These are phyloP conservation scores for Pogostemon cablin DNA, from an alignment of 257 asterid genomes.

Conservation along the genomic window DNA sequence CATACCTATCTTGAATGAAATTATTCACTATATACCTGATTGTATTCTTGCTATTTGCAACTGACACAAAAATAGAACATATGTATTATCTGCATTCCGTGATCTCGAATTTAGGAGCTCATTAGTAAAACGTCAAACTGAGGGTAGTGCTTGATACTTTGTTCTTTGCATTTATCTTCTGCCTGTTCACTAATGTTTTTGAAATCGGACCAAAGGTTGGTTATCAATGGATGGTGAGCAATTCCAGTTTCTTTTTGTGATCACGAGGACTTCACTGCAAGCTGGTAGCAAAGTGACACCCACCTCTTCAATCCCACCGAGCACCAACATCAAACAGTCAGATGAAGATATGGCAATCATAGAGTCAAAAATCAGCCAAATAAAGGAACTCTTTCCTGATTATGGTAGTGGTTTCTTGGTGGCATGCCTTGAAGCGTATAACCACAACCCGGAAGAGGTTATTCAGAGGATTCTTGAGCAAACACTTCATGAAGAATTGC, in stretches of 20 bases:
- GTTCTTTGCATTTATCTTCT: conserved; percentile 4
- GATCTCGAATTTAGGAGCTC: conserved; percentile 11
- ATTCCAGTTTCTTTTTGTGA: conserved; percentile 56
- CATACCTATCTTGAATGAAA: conserved; percentile 6
- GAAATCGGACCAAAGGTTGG: conserved; percentile 68
- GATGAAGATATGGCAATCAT: conserved; percentile 78
- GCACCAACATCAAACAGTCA: conserved; percentile 36
- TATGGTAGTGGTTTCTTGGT: conserved; percentile 85
- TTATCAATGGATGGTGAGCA: conserved; percentile 77
- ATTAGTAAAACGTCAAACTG: neutral
- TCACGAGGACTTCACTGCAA: conserved; percentile 49
- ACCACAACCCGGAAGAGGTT: conserved; percentile 87
- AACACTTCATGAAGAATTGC: conserved; percentile 84
- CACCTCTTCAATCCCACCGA: conserved; percentile 33
- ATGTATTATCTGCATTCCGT: neutral
- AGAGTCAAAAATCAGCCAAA: conserved; percentile 93
- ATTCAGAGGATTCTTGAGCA: conserved; percentile 94
- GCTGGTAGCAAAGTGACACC: conserved; percentile 34
- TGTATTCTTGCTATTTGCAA: neutral
- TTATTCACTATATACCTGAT: neutral
- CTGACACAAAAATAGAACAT: neutral
- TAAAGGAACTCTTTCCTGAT: conserved; percentile 87
- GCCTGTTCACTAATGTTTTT: conserved; percentile 21
- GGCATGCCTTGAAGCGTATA: conserved; percentile 91
- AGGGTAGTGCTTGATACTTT: neutral